These are phyloP conservation scores for Diaporthe caulivora DNA, from an alignment of 2,329 filamentous ascomycete species.

Conservation along the genomic window DNA sequence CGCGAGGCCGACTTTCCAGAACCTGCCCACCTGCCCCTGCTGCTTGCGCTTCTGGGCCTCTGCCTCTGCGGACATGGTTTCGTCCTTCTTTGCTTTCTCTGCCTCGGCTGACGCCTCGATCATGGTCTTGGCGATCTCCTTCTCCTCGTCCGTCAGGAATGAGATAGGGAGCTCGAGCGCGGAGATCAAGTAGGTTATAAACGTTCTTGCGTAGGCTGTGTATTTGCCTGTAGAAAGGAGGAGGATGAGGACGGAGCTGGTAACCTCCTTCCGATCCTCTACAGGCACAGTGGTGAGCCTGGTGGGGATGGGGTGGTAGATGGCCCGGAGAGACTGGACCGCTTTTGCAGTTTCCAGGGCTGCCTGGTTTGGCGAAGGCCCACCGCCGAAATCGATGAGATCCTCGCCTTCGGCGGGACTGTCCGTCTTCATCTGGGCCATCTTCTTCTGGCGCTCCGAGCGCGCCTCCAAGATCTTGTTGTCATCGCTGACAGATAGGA, in stretches of 20 bases:
- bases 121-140: constrained; percentile 80
- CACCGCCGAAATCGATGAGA: constrained; percentile 56
- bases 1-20: constrained; percentile 92
- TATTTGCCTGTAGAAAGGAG: constrained; percentile 81
- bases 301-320: constrained; percentile 67
- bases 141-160: constrained; percentile 77
- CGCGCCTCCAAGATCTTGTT: constrained; percentile 60
- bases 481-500: constrained; percentile 62
- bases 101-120: constrained; percentile 67
- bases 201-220: constrained; percentile 77
- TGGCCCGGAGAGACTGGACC: constrained; percentile 59
- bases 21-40: constrained; percentile 76
- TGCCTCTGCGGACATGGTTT: constrained; percentile 76
- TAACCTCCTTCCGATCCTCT: constrained; percentile 70
- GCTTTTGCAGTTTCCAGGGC: constrained; percentile 51
- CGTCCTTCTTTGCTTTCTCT: constrained; percentile 66
- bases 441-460: constrained; percentile 56
- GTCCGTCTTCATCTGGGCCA: constrained; percentile 54
- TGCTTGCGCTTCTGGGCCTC: constrained; percentile 81
- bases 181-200: constrained; percentile 77
- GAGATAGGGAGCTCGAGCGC: constrained; percentile 73
- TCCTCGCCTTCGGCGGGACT: constrained; percentile 53
- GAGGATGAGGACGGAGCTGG: constrained; percentile 79
- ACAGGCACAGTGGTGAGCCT: constrained; percentile 68
- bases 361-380: constrained; percentile 10